Evolutionary conservation across 2,329 filamentous ascomycete species (phyloP), one percentile per base, ranked within the genome.

Genomic region (Pyrenophora tritici-repentis): DNA sequence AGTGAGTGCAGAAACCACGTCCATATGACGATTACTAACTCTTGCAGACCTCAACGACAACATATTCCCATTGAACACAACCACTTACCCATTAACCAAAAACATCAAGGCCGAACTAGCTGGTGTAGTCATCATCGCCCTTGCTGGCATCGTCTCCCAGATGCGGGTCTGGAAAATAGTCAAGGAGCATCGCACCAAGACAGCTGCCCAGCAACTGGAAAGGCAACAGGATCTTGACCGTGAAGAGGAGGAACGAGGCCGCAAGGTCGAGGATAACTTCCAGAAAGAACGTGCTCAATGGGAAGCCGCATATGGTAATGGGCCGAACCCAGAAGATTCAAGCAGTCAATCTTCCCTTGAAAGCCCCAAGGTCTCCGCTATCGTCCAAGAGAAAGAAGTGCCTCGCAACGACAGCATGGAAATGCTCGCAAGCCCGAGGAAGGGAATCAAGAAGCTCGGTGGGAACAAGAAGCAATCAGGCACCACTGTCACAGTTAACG

Each of bases 61-160:
- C 35, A 77, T 91, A 0, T 97, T 97, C 65, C 92, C 92, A 0
- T 76, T 91, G 2, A 83, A 84, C 32, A 88, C 88, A 1, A 79
- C 81, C 40, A 91, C 89, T 0, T 97, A 96, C 68, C 93, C 93
- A 0, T 77, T 96, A 10, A 97, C 91, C 0, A 88, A 86, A 62
- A 90, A 90, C 2, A 94, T 97, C 48, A 85, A 86, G 33, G 92
- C 94, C 12, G 93, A 97, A 70, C 83, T 91, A 24, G 91, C 90
- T 0, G 83, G 84, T 1, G 88, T 89, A 18, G 76, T 96, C 44
- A 82, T 97, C 22, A 78, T 96, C 16, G 87, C 83, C 51, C 71
- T 91, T 8, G 78, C 89, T 14, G 91, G 92, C 2, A 78, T 96
- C 18, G 81, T 96, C 36, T 95, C 90, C 0, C 93, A 97, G 71